Percentiles rank a stretch among this genome's conserved stretches.
These are phyloP conservation scores for Monascus purpureus DNA, from an alignment of 495 filamentous ascomycete species.

Conservation along the genomic window DNA sequence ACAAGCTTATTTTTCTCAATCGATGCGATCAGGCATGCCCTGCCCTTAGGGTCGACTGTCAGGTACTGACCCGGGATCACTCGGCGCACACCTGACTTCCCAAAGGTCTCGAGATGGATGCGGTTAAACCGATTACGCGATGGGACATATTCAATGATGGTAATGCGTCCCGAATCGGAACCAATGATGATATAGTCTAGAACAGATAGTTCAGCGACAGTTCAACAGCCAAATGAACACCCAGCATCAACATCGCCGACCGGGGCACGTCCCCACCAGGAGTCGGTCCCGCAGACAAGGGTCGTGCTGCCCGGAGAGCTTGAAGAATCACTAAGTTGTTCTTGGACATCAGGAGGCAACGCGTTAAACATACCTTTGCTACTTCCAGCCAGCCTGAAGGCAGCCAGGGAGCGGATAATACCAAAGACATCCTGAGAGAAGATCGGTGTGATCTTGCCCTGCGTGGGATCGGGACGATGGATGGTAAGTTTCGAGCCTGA, in stretches of 20 bases:
- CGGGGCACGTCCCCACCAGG: conserved; percentile 26
- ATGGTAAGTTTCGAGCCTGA: conserved; percentile 83
- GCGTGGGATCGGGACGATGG: conserved; percentile 68
- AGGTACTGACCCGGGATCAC: conserved; percentile 93
- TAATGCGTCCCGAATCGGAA: conserved; percentile 88
- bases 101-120: conserved; percentile 91
- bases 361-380: conserved; percentile 80
- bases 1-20: conserved; percentile 99
- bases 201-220: conserved; percentile 44
- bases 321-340: conserved; percentile 90
- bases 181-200: conserved; percentile 93
- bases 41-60: conserved; percentile 84
- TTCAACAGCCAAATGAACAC: conserved; percentile 14
- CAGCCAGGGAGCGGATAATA: conserved; percentile 75
- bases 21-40: conserved; percentile 86
- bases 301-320: conserved; percentile 46
- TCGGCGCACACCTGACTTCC: conserved; percentile 88
- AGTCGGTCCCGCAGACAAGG: conserved; percentile 20
- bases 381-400: conserved; percentile 84
- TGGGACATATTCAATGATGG: conserved; percentile 83
- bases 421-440: conserved; percentile 90
- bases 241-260: conserved; percentile 25
- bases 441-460: conserved; percentile 72
- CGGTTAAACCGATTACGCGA: conserved; percentile 77
- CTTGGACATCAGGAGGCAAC: conserved; percentile 34